Evolutionary conservation across 2,329 filamentous ascomycete genomes (phyloP), one percentile per base, ranked within the genome.

Genomic region (Fusarium sp.): DNA sequence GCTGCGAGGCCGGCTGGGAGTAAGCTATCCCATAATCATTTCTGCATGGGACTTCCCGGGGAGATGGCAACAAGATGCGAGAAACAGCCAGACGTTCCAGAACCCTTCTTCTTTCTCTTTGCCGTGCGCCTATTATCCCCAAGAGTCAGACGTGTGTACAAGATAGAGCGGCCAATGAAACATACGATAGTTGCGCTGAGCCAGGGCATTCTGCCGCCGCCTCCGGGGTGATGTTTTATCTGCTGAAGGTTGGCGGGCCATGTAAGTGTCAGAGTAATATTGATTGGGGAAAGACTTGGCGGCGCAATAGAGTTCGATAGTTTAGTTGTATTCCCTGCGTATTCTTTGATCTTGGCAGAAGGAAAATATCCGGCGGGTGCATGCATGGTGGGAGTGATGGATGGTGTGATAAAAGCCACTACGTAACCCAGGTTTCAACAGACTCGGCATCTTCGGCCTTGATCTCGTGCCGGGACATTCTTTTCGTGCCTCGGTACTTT

Each of bases 121-220:
- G 52, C 5, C 52, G 13, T 4, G 52, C 52, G 52, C 52, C 52
- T 56, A 11, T 56, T 56, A 2, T 18, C n/a, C 13, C 9, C 50
- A 54, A 14, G 31, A 3, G n/a, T 54, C 2, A 54, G 50, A 3
- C n/a, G 20, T 34, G 29, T 9, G 27, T 29, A 34, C 6, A 11
- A 34, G 27, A 54, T 22, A 11, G 16, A 34, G 50, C 6, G 5
- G 18, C n/a, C 20, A 16, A 35, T 20, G 52, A 24, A 56, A 56
- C 52, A 35, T 56, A 56, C 52, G 52, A 56, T 56, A 56, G 14
- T 56, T 56, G 0, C 52, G 52, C 52, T 56, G 52, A 24, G 52
- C 31, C 52, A 56, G 52, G 52, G 52, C 52, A 56, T 56, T 56
- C n/a, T 56, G 52, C n/a, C 31, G 31, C 20, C 52, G n/a, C 52